Base-by-base conservation (phyloP, 129 eudicot species). In the Erigeron canadensis region DNA sequence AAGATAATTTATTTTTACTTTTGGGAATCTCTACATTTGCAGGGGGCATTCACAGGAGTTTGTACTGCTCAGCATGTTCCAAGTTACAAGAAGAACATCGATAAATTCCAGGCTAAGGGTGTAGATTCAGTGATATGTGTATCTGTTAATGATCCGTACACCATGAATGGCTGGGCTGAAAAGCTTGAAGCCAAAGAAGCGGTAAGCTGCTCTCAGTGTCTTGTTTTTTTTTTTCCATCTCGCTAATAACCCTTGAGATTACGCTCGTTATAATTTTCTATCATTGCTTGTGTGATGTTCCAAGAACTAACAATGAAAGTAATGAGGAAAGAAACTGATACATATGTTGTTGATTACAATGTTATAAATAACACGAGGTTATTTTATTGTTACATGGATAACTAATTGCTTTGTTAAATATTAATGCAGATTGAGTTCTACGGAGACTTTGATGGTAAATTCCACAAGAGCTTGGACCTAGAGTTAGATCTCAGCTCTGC, bases 11-110 rank as follows among this genome's bases (percentile, higher is more conserved):
- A 12, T 63, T 19, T 3, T 70, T 0, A 18, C 15, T 51, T 18
- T 12, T 17, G 60, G 40, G 65, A 38, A 6, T 19, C 5, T 51
- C 56, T 61, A 18, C 16, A 5, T 7, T 42, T 62, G 3, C 80
- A 94, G 99, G 99, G 99, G 80, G 97, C 97, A 40, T 95, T 63
- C 63, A 95, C 99, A 9, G 99, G 99, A 65, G 97, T 95, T 70
- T 95, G 99, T 80, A 78, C 99, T 37, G 34, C 86, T 37, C 97
- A 95, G 77, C 99, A 95, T 74, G 99, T 95, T 55, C 99, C 99
- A 10, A 95, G 99, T 70, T 90, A 95, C 90, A 95, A 95, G 84
- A 83, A 83, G 74, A 95, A 95, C 82, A 83, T 95, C 69, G 91
- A 90, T 50, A 88, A 88, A 48, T 90, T 95, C 83, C 84, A 85